Evolutionary conservation across 345 rosid genomes (phyloP).

Genomic region (Boechera stricta): DNA sequence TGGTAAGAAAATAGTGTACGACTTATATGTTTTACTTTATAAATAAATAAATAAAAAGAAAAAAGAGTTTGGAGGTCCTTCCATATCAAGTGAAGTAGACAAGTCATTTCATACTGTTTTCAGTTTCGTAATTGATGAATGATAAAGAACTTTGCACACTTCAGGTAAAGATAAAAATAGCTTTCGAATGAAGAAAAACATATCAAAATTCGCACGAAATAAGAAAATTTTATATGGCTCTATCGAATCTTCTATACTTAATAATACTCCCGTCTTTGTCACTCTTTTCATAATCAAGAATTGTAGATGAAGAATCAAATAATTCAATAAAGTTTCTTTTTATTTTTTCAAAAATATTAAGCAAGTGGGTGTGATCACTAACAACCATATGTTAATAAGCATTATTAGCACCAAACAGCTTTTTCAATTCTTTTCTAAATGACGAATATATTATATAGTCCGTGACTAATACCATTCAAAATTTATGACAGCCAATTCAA

Average conservation of each 20-base stretch:
- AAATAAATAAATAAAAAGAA: not conserved
- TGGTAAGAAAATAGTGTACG: conserved; percentile 1
- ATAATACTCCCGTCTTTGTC: conserved; percentile 7
- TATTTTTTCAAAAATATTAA: not conserved
- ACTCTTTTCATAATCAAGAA: conserved; percentile 28
- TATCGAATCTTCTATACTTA: not conserved
- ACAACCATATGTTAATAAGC: conserved; percentile 37
- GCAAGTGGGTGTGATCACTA: conserved; percentile 38
- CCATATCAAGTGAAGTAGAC: conserved; percentile 34
- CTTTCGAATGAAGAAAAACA: conserved; percentile 32
- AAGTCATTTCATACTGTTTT: conserved; percentile 33
- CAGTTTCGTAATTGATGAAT: conserved; percentile 16
- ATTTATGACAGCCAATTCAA: conserved; percentile 32
- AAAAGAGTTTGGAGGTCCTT: conserved; percentile 31
- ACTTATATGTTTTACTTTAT: not conserved
- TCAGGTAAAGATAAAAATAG: conserved; percentile 1
- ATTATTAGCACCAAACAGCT: conserved; percentile 40
- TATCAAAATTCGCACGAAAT: not conserved
- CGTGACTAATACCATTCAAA: conserved; percentile 34
- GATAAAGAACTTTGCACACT: conserved; percentile 34
- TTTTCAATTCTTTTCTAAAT: conserved; percentile 5
- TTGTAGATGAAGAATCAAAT: conserved; percentile 24
- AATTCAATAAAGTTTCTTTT: not conserved
- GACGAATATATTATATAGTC: conserved; percentile 22
- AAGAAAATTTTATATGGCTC: not conserved